Evolutionary conservation across 2,329 filamentous ascomycete genomes (phyloP).

Genomic region (Didymosphaeria variabile): DNA sequence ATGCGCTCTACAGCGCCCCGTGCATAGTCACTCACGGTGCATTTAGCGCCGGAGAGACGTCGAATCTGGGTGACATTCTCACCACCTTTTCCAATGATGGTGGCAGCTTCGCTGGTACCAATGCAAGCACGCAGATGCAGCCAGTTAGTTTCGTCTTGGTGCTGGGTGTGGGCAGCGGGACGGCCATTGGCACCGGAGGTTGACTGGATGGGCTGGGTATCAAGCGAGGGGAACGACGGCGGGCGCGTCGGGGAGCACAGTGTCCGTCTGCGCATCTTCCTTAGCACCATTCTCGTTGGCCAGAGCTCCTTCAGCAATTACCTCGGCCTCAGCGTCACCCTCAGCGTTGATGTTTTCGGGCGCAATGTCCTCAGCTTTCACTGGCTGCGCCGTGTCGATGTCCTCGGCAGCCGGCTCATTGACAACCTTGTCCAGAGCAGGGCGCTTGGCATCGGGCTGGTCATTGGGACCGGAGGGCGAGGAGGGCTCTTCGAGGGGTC

Average conservation of each 20-base stretch:
- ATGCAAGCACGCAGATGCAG: conserved; percentile 97
- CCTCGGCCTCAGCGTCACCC: conserved; percentile 32
- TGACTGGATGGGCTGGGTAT: conserved; percentile 68
- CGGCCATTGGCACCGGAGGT: conserved; percentile 64
- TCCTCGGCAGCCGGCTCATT: conserved; percentile 66
- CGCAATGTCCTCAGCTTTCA: conserved; percentile 45
- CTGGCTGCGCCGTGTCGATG: conserved; percentile 51
- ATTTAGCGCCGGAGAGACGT: conserved; percentile 94
- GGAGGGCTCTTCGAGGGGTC: conserved; percentile 94
- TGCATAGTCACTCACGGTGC: conserved; percentile 98
- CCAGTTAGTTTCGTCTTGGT: conserved; percentile 92
- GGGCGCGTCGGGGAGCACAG: conserved; percentile 71
- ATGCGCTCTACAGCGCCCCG: conserved; percentile 97
- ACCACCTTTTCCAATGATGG: conserved; percentile 97
- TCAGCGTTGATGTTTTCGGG: conserved; percentile 45
- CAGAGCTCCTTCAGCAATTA: conserved; percentile 33
- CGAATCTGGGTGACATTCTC: conserved; percentile 98
- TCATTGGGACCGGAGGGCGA: conserved; percentile 91
- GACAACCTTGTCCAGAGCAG: conserved; percentile 90
- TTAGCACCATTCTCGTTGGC: conserved; percentile 58
- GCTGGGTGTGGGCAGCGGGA: conserved; percentile 57
- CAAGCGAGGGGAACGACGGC: conserved; percentile 44
- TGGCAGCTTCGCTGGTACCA: conserved; percentile 95
- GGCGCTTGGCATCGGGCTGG: conserved; percentile 96
- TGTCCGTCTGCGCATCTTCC: conserved; percentile 73